Evolutionary conservation across 768 basidiomycete species (phyloP), one percentile per base, ranked within the genome.

Genomic region (Lactarius sp.): DNA sequence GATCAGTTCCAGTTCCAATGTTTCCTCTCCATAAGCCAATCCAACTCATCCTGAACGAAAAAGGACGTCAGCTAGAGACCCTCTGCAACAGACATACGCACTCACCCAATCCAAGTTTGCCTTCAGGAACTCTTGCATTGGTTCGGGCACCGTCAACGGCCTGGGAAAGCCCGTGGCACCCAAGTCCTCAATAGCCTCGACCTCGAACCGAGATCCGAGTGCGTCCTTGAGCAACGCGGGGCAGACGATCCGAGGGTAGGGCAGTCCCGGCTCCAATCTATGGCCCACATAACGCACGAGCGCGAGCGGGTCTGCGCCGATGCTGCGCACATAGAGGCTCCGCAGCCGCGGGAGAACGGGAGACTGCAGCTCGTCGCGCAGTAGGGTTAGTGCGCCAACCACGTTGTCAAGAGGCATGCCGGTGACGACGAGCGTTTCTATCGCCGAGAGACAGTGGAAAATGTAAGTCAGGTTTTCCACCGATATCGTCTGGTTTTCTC

Each of bases 11-110:
- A 62, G 41, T 62, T 57, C 56, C 61, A 62, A 47, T 16, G 50
- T 12, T 62, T 62, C 31, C 61, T 47, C 47, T 61, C 61, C 61
- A 61, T 56, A 5, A 61, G 61, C 61, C 61, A 61, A 51, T 61
- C 61, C 61, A 56, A 44, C 41, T 57, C 61, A 20, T 46, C 51
- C 61, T 57, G 20, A n/a, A 34, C 8, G 20, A 36, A 27, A 20
- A 20, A 31, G 16, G 13, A 8, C 14, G 31, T 62, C 34, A 57
- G 41, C 14, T 6, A 37, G 36, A 46, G 20, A 16, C 20, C 41
- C 3, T 18, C 16, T 14, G 44, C 16, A 22, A 20, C 46, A 36
- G 37, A 6, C 2, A 47, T 12, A 22, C 37, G 7, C 13, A 41
- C 54, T 56, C 49, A 61, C 61, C 47, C 49, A 42, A 33, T 41